These are phyloP conservation scores for Calonectria honghensis DNA, from an alignment of 2,329 filamentous ascomycete genomes.

Conservation along the genomic window DNA sequence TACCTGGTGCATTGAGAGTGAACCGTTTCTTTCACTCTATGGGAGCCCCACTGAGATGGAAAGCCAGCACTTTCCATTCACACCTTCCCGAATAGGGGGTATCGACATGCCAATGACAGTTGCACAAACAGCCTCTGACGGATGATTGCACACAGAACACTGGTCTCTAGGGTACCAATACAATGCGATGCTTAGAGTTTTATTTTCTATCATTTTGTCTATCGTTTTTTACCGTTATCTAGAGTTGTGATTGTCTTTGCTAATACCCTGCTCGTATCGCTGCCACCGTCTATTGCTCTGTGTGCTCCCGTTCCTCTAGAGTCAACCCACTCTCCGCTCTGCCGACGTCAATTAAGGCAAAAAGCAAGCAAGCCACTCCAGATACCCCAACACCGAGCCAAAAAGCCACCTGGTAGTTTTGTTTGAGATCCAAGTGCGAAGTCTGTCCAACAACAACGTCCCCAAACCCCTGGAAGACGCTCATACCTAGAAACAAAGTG, in stretches of 20 bases:
- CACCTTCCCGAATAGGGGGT: neutral
- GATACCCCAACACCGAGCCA: slow-evolving; percentile 19
- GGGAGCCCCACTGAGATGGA: neutral
- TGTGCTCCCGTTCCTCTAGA: slow-evolving; percentile 20
- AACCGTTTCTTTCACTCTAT: neutral
- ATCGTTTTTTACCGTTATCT: neutral
- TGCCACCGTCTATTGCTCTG: neutral
- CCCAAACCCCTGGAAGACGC: slow-evolving; percentile 23
- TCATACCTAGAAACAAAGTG: slow-evolving; percentile 23
- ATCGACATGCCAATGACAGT: neutral
- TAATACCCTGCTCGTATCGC: neutral
- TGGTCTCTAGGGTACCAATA: too few relatives aligned
- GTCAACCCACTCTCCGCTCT: slow-evolving; percentile 14
- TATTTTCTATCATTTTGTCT: neutral
- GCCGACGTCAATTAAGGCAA: slow-evolving; percentile 19
- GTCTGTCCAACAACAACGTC: slow-evolving; percentile 25
- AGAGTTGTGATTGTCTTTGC: neutral
- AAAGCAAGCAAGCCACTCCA: neutral
- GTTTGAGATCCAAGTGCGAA: slow-evolving; percentile 1
- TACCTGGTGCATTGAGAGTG: neutral
- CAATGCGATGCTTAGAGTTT: neutral
- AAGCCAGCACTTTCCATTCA: neutral
- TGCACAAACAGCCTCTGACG: neutral
- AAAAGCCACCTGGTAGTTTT: slow-evolving; percentile 23
- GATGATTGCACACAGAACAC: neutral